Base-by-base conservation (phyloP, 129 eudicot species). In the Ambrosia trifida region DNA sequence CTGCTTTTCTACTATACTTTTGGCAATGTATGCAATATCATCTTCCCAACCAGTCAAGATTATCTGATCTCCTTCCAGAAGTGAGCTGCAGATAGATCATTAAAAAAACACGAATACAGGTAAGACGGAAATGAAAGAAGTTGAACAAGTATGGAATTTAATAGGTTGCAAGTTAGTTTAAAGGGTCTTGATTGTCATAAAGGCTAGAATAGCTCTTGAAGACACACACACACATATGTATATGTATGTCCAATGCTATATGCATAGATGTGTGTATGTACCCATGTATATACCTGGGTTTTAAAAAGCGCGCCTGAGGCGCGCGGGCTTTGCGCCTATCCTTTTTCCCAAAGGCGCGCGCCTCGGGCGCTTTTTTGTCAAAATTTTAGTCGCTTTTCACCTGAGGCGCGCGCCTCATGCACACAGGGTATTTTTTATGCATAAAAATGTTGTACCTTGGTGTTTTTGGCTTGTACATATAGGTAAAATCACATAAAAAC, bases 21-120 rank as follows among this genome's bases (percentile, higher is more conserved):
- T 85, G 38, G 95, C 95, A 45, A 90, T 82, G 12, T 66, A 49
- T 61, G 85, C 89, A 66, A 90, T 87, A 73, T 83, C 86, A 49
- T 77, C 87, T 83, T 90, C 96, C 96, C 96, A 90, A 3, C 96
- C 95, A 7, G 91, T 87, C 85, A 78, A 76, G 76, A 87, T 83
- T 53, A 68, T 81, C 47, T 83, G 85, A 70, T 84, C 94, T 75
- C 63, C 96, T 70, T 43, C 82, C 76, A 90, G 66, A 33, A 56
- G 56, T 6, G 90, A 40, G 68, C 76, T 80, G 75, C 72, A 71
- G 12, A 59, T 76, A 61, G 72, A 75, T 80, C 79, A 31, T 70
- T 38, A 52, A 31, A 31, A 16, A 28, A 20, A 64, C 56, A 75
- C 17, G 16, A 52, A 30, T 54, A 41, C 50, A 40, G 33, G 44